phyloP scores from a whole-genome alignment of 169 alveolate genomes.

The Plasmodium gonderi region DNA sequence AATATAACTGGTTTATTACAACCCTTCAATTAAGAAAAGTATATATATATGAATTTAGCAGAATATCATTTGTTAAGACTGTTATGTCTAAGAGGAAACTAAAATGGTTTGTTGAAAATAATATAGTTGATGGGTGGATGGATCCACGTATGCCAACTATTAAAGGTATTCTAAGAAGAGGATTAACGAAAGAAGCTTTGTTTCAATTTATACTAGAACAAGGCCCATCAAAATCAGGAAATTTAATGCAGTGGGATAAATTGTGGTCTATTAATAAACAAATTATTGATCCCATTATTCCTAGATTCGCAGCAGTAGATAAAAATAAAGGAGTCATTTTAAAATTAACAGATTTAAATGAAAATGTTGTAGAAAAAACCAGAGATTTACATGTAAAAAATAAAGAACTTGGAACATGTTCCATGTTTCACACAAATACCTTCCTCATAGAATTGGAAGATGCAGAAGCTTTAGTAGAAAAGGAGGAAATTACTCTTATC shows the following conservation, averaged over 20 bases:
- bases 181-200: slow-evolving; percentile 97
- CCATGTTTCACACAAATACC: slow-evolving; percentile 81
- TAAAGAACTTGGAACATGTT: slow-evolving; percentile 91
- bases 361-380: slow-evolving; percentile 78
- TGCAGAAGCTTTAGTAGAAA: slow-evolving; percentile 89
- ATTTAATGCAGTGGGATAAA: slow-evolving; percentile 99
- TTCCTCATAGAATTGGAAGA: slow-evolving; percentile 93
- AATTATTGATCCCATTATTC: slow-evolving; percentile 94
- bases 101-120: slow-evolving; percentile 95
- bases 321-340: slow-evolving; percentile 68
- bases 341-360: slow-evolving; percentile 73
- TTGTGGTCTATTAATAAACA: slow-evolving; percentile 98
- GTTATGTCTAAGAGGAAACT: slow-evolving; percentile 97
- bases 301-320: slow-evolving; percentile 95
- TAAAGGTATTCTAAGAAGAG: slow-evolving; percentile 98
- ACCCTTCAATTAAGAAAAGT: slow-evolving; percentile 91
- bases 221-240: slow-evolving; percentile 97
- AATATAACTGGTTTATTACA: slow-evolving; percentile 95
- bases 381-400: slow-evolving; percentile 95
- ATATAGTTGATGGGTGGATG: slow-evolving; percentile 96
- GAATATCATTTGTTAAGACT: slow-evolving; percentile 94
- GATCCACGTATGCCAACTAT: slow-evolving; percentile 99
- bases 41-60: slow-evolving; percentile 95
- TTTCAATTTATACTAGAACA: slow-evolving; percentile 96
- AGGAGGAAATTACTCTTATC: slow-evolving; percentile 97